Base-by-base conservation (phyloP, 1,284 basidiomycete genomes). In the Ustilago tritici region DNA sequence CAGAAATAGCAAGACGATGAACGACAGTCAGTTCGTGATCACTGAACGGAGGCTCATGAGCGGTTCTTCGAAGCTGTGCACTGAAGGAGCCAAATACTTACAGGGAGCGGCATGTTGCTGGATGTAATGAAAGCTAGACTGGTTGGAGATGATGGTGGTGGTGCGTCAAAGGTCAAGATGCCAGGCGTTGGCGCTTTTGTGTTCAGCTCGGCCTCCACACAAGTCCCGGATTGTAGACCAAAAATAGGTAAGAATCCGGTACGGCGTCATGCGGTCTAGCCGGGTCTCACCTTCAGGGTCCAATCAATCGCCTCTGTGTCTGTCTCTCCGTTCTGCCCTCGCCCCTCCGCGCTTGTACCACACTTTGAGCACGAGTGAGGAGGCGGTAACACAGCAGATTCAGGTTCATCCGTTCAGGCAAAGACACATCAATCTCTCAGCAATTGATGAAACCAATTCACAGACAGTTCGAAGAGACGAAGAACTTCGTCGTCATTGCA, bases 181-280 rank as follows among this genome's bases (percentile, higher is more conserved):
- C 14, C 40, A 15, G 12, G 17, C 2, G 40, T 41, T 15, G 17
- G 40, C 40, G 14, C 1, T n/a, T 46, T 46, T 46, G n/a, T 50
- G 49, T 50, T 12, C 14, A 50, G 49, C 49, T 50, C 28, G 49
- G 14, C 5, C 47, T 14, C 47, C 10, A 50, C 14, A 50, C 28
- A 50, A 28, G 6, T 50, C 14, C 28, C 28, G 6, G 31, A 14
- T 50, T 31, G 49, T 14, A 8, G 28, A 32, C 28, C 28, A 19
- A 50, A 50, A 50, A 32, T 50, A 50, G 49, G 14, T 23, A 3
- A 34, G 49, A 50, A 50, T 31, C 49, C 23, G 28, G 31, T 8
- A 50, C 49, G 49, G 34, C 31, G 49, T 50, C 49, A 50, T 5
- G 49, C 49, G 49, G 28, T 14, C 10, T 32, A 50, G 14, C 49